phyloP scores from a whole-genome alignment of 371 early-diverging fungal species.

The Smittium culicis region DNA sequence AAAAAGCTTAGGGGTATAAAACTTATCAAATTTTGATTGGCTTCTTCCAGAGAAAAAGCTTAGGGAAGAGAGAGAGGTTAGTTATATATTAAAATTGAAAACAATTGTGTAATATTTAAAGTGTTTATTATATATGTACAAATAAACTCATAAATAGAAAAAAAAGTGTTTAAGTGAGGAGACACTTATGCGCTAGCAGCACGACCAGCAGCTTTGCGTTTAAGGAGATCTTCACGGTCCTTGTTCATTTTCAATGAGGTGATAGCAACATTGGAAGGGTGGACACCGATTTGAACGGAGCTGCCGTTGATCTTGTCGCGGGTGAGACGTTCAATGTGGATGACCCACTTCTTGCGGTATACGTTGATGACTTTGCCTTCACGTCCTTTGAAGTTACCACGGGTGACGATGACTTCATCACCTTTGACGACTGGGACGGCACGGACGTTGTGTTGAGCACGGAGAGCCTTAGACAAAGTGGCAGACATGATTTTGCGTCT shows the following conservation, averaged over 20 bases:
- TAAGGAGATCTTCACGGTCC: conserved; percentile 60
- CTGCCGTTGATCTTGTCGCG: conserved; percentile 95
- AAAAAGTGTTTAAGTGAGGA: too few relatives aligned
- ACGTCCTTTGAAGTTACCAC: conserved; percentile 92
- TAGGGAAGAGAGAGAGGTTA: too few relatives aligned
- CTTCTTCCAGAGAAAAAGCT: too few relatives aligned
- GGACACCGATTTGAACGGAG: conserved; percentile 82
- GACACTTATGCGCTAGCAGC: too few relatives aligned
- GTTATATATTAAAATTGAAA: too few relatives aligned
- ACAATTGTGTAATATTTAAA: too few relatives aligned
- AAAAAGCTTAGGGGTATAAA: too few relatives aligned
- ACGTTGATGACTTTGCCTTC: conserved; percentile 92
- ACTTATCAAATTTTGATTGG: too few relatives aligned
- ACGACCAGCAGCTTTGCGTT: conserved; percentile 31
- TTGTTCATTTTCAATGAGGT: conserved; percentile 90
- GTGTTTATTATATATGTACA: too few relatives aligned
- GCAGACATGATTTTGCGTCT: conserved; percentile 95
- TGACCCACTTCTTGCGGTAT: conserved; percentile 97
- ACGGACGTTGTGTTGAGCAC: conserved; percentile 91
- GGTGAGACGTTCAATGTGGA: conserved; percentile 91
- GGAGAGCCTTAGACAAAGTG: conserved; percentile 91
- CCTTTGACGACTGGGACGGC: conserved; percentile 93
- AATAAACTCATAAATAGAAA: too few relatives aligned
- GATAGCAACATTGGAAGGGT: conserved; percentile 95
- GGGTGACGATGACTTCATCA: conserved; percentile 91